phyloP scores from a whole-genome alignment of 2,329 filamentous ascomycete genomes.

The Didymella lethalis region DNA sequence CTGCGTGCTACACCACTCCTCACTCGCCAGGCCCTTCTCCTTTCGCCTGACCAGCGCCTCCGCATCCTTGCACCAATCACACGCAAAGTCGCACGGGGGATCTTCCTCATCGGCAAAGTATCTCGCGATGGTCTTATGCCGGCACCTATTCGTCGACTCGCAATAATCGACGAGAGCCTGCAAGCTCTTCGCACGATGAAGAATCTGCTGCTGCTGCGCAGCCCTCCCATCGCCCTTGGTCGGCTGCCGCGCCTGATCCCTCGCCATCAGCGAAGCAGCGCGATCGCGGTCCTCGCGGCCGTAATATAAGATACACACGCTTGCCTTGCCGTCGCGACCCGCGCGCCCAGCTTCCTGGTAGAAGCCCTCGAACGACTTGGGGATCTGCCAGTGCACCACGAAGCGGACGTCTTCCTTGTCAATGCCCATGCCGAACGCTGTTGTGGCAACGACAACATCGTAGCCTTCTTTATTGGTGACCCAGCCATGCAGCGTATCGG shows the following conservation, averaged over 20 bases:
- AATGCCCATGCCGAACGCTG: conserved; percentile 97
- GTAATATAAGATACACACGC: conserved; percentile 89
- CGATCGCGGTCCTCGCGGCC: conserved; percentile 85
- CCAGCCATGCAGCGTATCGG: conserved; percentile 75
- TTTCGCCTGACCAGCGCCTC: conserved; percentile 53
- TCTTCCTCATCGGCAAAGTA: conserved; percentile 50
- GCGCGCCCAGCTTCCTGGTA: conserved; percentile 95
- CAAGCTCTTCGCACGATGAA: conserved; percentile 55
- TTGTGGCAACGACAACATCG: conserved; percentile 93
- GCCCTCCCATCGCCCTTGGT: conserved; percentile 46
- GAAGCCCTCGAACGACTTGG: conserved; percentile 94
- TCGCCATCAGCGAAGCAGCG: conserved; percentile 63
- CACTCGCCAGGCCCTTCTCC: conserved; percentile 55
- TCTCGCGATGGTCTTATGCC: conserved; percentile 63
- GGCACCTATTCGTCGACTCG: conserved; percentile 75
- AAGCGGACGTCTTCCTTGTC: conserved; percentile 95
- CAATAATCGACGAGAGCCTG: conserved; percentile 77
- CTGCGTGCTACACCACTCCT: conserved; percentile 60
- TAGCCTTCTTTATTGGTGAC: conserved; percentile 77
- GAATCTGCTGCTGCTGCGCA: conserved; percentile 48
- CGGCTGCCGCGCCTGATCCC: conserved; percentile 60
- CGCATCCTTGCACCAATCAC: conserved; percentile 59
- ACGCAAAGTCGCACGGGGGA: conserved; percentile 56
- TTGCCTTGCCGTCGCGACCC: conserved; percentile 86
- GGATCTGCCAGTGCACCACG: conserved; percentile 91